Conservation (phyloP, 2,329 filamentous ascomycete species). For the Juglanconis oblonga region DNA sequence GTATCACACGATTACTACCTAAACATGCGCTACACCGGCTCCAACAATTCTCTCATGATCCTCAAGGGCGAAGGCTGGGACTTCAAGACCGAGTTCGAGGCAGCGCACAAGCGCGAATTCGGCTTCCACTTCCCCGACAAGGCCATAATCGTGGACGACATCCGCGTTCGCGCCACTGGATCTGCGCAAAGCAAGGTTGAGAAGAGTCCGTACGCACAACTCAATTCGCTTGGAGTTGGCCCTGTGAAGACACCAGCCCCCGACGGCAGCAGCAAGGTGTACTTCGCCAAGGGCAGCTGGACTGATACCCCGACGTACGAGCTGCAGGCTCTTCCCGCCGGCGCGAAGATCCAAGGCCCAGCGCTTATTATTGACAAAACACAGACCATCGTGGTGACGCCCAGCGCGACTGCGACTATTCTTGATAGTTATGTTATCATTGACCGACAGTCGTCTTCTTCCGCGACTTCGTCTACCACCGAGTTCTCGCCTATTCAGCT, state of each 20-base stretch:
- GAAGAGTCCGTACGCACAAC: slow-evolving; percentile 10
- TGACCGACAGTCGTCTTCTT: slow-evolving; percentile 22
- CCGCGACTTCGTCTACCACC: slow-evolving; percentile 64
- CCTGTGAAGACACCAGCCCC: neutral
- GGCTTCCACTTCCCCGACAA: slow-evolving; percentile 35
- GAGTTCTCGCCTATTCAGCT: slow-evolving; percentile 75
- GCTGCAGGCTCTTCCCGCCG: slow-evolving; percentile 58
- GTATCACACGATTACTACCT: slow-evolving; percentile 42
- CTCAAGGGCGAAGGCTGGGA: slow-evolving; percentile 25
- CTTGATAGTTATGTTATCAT: slow-evolving; percentile 43
- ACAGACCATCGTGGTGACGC: slow-evolving; percentile 71
- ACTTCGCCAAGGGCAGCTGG: slow-evolving; percentile 19
- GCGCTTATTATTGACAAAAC: slow-evolving; percentile 66
- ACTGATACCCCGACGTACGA: slow-evolving; percentile 65
- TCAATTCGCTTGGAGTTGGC: neutral
- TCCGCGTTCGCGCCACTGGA: slow-evolving; percentile 37
- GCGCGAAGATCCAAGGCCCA: slow-evolving; percentile 61
- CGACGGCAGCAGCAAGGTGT: slow-evolving; percentile 17
- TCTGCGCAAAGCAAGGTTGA: neutral
- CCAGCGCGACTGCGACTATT: slow-evolving; percentile 49
- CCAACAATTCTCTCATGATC: slow-evolving; percentile 42
- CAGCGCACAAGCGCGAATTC: slow-evolving; percentile 39
- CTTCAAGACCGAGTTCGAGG: slow-evolving; percentile 33
- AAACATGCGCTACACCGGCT: slow-evolving; percentile 43
- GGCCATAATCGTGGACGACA: slow-evolving; percentile 38